Evolutionary conservation across 106 monocot genomes (phyloP), one percentile per base, ranked within the genome.

Genomic region (Dioscorea zingiberensis): DNA sequence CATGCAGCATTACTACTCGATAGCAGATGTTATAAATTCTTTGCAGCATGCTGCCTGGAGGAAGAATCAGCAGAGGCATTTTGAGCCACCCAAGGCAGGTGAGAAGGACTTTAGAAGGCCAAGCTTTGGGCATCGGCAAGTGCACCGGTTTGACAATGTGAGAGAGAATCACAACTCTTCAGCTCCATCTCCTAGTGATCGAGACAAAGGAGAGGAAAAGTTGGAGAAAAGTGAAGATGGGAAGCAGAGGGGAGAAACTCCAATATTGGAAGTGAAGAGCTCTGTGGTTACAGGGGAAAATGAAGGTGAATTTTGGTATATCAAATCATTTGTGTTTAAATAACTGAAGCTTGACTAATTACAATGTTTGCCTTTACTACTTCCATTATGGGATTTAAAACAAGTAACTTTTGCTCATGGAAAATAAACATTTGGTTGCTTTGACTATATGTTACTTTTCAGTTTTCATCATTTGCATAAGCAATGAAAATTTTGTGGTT

Each of bases 1-100:
- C 75, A 66, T 89, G 78, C 88, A 89, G 48, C 88, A 89, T 64
- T 85, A 73, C 76, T 85, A 78, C 63, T 71, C 88, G 3, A 65
- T 89, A 15, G 51, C 73, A 21, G 85, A 89, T 14, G 70, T 89
- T 14, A 47, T 69, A 2, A 63, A 45, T 23, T 75, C 88, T 3
- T 47, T 89, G 23, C 84, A 89, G 69, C 84, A 85, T 60, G 72
- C 29, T 19, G 55, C 74, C 13, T 89, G 81, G 81, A 55, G 69
- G 66, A 78, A 68, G 69, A 69, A 74, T 65, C 72, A 81, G 65
- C 73, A 65, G 59, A 71, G 71, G 47, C 68, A 71, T 6, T 77
- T 69, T 27, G 71, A 73, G 14, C 54, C 65, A 21, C 56, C 57
- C 2, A 73, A 65, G 69, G 53, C 44, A 2, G 71, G 6, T 7